These are phyloP conservation scores for Auricularia sp. DNA, from an alignment of 768 basidiomycete species.

Conservation along the genomic window DNA sequence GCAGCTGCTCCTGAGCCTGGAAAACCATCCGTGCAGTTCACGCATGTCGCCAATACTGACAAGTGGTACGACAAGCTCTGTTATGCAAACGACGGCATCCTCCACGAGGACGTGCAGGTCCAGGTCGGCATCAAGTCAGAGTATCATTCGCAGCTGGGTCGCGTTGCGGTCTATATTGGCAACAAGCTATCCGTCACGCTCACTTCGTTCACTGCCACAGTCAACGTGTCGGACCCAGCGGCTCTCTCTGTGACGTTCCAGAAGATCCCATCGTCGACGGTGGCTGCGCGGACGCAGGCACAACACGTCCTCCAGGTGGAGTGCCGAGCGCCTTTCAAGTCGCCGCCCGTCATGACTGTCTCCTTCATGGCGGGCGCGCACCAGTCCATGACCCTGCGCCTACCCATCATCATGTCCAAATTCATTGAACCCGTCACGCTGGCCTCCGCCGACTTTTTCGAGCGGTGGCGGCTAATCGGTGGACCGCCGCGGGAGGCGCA, in stretches of 20 bases:
- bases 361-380: slow-evolving; percentile 91
- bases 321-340: slow-evolving; percentile 78
- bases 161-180: slow-evolving; percentile 89
- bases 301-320: slow-evolving; percentile 92
- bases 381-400: slow-evolving; percentile 69
- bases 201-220: slow-evolving; percentile 78
- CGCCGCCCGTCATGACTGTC: slow-evolving; percentile 68
- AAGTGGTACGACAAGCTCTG: slow-evolving; percentile 83
- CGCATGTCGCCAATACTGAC: slow-evolving; percentile 62
- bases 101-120: slow-evolving; percentile 92
- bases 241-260: slow-evolving; percentile 77
- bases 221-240: slow-evolving; percentile 62
- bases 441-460: slow-evolving; percentile 80
- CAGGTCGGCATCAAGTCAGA: slow-evolving; percentile 95
- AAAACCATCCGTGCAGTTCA: slow-evolving; percentile 19
- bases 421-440: slow-evolving; percentile 92
- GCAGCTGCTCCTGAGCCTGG: slow-evolving; percentile 19
- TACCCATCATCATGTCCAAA: slow-evolving; percentile 82
- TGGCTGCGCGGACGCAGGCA: slow-evolving; percentile 75
- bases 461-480: slow-evolving; percentile 95
- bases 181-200: slow-evolving; percentile 90
- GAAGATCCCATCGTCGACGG: slow-evolving; percentile 78
- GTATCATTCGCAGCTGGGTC: slow-evolving; percentile 90
- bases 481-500: slow-evolving; percentile 92
- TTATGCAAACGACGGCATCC: slow-evolving; percentile 71